Base-by-base conservation (phyloP, 2,329 filamentous ascomycete species). In the Colletotrichum destructivum region DNA sequence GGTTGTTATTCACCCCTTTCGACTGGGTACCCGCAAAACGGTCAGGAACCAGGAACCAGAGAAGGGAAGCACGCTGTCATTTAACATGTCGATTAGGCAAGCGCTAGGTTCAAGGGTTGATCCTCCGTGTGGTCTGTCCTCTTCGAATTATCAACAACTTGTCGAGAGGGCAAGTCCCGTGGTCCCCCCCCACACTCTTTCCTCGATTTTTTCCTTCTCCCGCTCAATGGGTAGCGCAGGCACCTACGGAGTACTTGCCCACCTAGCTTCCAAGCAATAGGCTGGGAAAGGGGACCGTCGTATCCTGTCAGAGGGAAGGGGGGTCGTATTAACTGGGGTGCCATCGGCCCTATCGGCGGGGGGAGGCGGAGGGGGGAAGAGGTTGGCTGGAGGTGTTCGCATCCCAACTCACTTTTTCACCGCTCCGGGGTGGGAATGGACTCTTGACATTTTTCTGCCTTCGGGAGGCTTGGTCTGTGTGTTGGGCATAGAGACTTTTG, bases 331-430 rank as follows among this genome's bases (percentile, higher is more conserved):
- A 44, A 72, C 69, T 72, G 69, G 65, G 65, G 69, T 64, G 11
- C 47, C 8, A 64, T 72, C 65, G 69, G 69, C 65, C 69, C 65
- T 72, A 72, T 72, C 69, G n/a, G 65, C 69, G 59, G 65, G 65
- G 65, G 49, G 42, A 31, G 26, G 26, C 26, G 26, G 26, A 31
- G 26, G 26, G 26, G 26, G 26, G 5, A 31, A 5, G 26, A 31
- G 26, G 26, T 6, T 31, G 26, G 26, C 26, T 31, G 26, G 26
- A 31, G 26, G 49, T 61, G 21, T 31, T 31, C 56, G 9, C 47
- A 52, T 52, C 47, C 54, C 47, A 46, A 18, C 15, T 69, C 54
- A 11, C 54, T 71, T 65, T 64, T 31, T 31, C 26, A 31, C 69
- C 69, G 65, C 59, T 57, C 65, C 31, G 40, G 59, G 51, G 8